Conservation (phyloP, 2,329 filamentous ascomycete genomes). For the Pseudogymnoascus sp. region DNA sequence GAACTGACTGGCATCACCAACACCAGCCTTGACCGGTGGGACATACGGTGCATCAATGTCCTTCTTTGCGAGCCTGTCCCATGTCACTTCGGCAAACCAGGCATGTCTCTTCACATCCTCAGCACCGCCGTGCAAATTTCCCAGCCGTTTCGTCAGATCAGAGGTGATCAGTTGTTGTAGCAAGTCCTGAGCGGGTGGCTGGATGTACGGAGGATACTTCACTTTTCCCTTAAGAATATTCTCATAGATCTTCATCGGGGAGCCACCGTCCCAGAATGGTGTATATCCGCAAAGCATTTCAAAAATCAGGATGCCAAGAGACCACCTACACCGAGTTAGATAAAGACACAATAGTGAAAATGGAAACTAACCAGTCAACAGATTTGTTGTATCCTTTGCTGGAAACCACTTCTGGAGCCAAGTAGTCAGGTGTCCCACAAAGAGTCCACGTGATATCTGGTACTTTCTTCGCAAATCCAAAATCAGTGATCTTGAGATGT, state of each 20-base stretch:
- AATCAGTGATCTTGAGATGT: slow-evolving; percentile 95
- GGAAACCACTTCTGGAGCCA: slow-evolving; percentile 95
- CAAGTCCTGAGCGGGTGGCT: slow-evolving; percentile 87
- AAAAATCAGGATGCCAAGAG: slow-evolving; percentile 93
- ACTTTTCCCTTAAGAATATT: slow-evolving; percentile 94
- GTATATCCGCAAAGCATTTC: slow-evolving; percentile 99
- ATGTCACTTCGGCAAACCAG: slow-evolving; percentile 97
- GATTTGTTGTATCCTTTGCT: slow-evolving; percentile 99
- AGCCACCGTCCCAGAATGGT: slow-evolving; percentile 97
- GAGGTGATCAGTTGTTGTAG: slow-evolving; percentile 88
- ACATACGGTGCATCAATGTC: slow-evolving; percentile 98
- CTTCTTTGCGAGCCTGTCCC: slow-evolving; percentile 88
- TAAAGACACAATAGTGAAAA: slow-evolving; percentile 12
- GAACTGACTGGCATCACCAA: slow-evolving; percentile 94
- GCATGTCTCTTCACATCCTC: slow-evolving; percentile 91
- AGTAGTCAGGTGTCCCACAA: slow-evolving; percentile 94
- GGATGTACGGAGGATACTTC: slow-evolving; percentile 94
- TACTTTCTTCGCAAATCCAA: slow-evolving; percentile 96
- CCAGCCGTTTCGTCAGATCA: slow-evolving; percentile 88
- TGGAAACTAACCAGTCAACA: slow-evolving; percentile 77
- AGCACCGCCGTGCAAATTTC: slow-evolving; percentile 85
- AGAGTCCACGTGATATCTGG: slow-evolving; percentile 99
- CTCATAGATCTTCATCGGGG: slow-evolving; percentile 98
- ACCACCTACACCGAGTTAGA: slow-evolving; percentile 64
- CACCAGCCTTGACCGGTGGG: slow-evolving; percentile 86